Evolutionary conservation across 192 early-diverging fungal species (phyloP), one percentile per base, ranked within the genome.

Genomic region (Physocladia obscura): DNA sequence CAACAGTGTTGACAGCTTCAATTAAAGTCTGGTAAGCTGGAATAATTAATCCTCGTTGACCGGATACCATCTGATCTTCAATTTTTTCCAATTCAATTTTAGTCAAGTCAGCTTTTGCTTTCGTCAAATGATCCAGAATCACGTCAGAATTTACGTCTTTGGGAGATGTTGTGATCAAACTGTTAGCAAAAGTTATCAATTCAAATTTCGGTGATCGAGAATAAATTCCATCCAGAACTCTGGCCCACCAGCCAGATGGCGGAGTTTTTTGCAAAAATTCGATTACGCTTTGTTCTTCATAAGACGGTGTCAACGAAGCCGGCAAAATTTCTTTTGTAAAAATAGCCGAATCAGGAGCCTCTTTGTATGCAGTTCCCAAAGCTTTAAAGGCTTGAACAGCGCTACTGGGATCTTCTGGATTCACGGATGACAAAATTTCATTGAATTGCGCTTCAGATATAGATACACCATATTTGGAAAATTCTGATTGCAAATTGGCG

Each of bases 211-310:
- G 49, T 21, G 49, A 65, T 22, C 22, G 34, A 11, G 31, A 27
- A 11, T 13, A 19, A 8, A 65, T 6, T n/a, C 34, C 49, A 21
- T 30, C 63, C 49, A 65, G 34, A n/a, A 65, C 49, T 26, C 49
- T 49, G 24, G 63, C 26, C 63, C 63, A 65, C 63, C 63, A 65
- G n/a, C 63, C 63, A 34, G 13, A 8, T 19, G 63, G 63, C 2
- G 49, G 24, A n/a, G 17, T n/a, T 50, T 50, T 65, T 35, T 50
- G 29, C 11, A 65, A 19, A 19, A 19, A 1, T 1, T 30, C 31
- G 4, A 65, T 6, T 8, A 34, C 49, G 5, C 34, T n/a, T 13
- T 51, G 11, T 35, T 65, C 63, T 51, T 50, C 49, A 3, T 6
- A 1, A 32, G 47, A 30, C 8, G 30, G 60, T 26, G n/a, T 19